Percentiles rank a stretch among this genome's conserved stretches.
These are phyloP conservation scores for Biancaea sappan DNA, from an alignment of 306 rosid genomes.

Conservation along the genomic window DNA sequence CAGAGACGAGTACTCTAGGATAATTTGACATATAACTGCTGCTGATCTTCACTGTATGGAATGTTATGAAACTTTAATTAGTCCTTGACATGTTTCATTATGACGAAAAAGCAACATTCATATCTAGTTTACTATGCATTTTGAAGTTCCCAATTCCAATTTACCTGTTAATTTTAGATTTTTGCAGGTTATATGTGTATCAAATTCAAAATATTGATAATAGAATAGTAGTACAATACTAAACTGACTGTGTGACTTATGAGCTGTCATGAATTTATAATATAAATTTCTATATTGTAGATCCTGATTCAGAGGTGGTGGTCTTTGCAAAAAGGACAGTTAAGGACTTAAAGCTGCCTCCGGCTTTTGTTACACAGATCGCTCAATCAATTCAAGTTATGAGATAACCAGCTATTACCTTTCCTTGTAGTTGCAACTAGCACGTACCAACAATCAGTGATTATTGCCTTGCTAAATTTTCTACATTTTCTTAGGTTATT, in stretches of 20 bases:
- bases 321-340: constrained; percentile 80
- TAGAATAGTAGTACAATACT: not conserved
- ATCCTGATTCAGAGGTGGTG: constrained; percentile 83
- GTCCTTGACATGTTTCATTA: not conserved
- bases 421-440: not conserved
- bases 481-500: not conserved
- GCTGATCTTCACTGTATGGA: not conserved
- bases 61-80: not conserved
- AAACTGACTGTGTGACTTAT: not conserved
- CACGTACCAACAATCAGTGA: not conserved
- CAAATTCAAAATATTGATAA: not conserved
- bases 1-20: not conserved
- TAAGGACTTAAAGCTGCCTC: constrained; percentile 84
- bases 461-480: constrained; percentile 1
- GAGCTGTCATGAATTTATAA: not conserved
- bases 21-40: not conserved
- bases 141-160: not conserved
- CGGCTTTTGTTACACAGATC: constrained; percentile 70
- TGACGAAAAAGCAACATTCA: not conserved
- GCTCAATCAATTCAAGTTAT: constrained; percentile 84
- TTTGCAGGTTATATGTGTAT: not conserved
- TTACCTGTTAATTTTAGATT: not conserved
- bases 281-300: constrained; percentile 30
- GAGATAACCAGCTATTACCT: not conserved
- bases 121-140: not conserved